phyloP scores from a whole-genome alignment of 805 yeast species.

The Komagataella kurtzmanii region DNA sequence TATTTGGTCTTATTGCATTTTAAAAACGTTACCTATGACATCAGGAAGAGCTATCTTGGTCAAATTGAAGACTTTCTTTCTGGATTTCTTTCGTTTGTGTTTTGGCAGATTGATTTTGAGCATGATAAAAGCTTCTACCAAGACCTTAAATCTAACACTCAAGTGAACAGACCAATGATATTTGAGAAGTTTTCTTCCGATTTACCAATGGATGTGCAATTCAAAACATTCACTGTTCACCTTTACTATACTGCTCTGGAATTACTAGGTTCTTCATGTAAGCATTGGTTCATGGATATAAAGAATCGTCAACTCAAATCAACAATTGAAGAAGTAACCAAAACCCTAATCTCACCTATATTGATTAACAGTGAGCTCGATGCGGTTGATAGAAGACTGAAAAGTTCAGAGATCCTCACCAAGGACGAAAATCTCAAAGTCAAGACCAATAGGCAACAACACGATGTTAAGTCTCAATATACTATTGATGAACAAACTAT shows the following conservation, averaged over 20 bases:
- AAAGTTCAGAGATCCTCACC: constrained; percentile 10
- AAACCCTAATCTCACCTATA: constrained; percentile 46
- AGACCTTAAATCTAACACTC: constrained; percentile 11
- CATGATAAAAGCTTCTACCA: constrained; percentile 5
- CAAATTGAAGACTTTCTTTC: constrained; percentile 40
- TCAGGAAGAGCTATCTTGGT: constrained; percentile 45
- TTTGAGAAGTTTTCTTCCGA: constrained; percentile 11
- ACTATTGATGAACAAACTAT: constrained; percentile 78
- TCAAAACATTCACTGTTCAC: constrained; percentile 29
- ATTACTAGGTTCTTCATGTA: constrained; percentile 41
- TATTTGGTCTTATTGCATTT: constrained; percentile 46
- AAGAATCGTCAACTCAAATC: constrained; percentile 53
- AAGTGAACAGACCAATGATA: background rate
- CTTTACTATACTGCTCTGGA: constrained; percentile 35
- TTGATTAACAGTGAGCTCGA: constrained; percentile 45
- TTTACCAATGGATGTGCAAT: constrained; percentile 19
- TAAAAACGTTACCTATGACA: constrained; percentile 46
- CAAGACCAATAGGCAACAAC: constrained; percentile 43
- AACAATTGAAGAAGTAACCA: constrained; percentile 49
- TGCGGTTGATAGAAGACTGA: constrained; percentile 30
- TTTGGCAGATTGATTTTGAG: constrained; percentile 35
- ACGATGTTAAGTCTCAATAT: constrained; percentile 63
- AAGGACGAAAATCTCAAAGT: constrained; percentile 37
- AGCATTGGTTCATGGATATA: constrained; percentile 58
- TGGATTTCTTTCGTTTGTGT: constrained; percentile 36